These are phyloP conservation scores for Didymosphaeria variabile DNA, from an alignment of 2,329 filamentous ascomycete genomes.

Conservation along the genomic window DNA sequence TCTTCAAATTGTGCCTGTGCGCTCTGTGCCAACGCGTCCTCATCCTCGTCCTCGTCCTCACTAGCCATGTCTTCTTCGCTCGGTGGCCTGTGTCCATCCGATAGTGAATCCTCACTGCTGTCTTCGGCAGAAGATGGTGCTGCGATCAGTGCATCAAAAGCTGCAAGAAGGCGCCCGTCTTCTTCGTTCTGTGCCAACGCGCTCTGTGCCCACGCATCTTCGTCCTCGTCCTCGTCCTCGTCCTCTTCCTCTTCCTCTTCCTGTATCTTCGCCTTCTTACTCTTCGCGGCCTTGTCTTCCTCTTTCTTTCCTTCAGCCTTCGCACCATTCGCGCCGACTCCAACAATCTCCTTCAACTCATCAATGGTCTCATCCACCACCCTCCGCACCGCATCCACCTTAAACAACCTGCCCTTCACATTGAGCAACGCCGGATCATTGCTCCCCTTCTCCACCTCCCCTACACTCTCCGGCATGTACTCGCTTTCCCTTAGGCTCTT, in stretches of 20 bases:
- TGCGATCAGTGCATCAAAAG: conserved; percentile 52
- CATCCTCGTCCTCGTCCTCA: conserved; percentile 22
- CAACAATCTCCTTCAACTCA: conserved; percentile 52
- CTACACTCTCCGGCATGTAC: conserved; percentile 53
- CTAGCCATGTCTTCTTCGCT: conserved; percentile 42
- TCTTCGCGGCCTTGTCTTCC: conserved; percentile 20
- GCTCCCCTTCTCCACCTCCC: conserved; percentile 49
- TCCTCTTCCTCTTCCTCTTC: conserved; percentile 21
- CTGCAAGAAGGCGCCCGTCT: conserved; percentile 41
- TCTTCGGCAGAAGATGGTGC: conserved; percentile 48
- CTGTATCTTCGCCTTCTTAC: conserved; percentile 30
- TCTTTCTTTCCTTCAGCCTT: conserved; percentile 18
- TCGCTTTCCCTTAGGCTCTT: conserved; percentile 65
- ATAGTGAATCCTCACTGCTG: conserved; percentile 39
- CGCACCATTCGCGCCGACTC: conserved; percentile 13
- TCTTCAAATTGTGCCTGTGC: conserved; percentile 18
- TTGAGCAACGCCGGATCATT: conserved; percentile 62
- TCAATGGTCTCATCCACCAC: conserved; percentile 58
- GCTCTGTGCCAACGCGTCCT: conserved; percentile 22
- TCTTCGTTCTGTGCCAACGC: conserved; percentile 16
- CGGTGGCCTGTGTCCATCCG: conserved; percentile 40
- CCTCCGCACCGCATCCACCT: conserved; percentile 66
- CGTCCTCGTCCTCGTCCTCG: conserved; percentile 23
- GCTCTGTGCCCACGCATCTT: no score
- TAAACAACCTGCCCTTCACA: conserved; percentile 67